Evolutionary conservation across 2,329 filamentous ascomycete species (phyloP).

Genomic region (Penicillium fuscoglaucum): DNA sequence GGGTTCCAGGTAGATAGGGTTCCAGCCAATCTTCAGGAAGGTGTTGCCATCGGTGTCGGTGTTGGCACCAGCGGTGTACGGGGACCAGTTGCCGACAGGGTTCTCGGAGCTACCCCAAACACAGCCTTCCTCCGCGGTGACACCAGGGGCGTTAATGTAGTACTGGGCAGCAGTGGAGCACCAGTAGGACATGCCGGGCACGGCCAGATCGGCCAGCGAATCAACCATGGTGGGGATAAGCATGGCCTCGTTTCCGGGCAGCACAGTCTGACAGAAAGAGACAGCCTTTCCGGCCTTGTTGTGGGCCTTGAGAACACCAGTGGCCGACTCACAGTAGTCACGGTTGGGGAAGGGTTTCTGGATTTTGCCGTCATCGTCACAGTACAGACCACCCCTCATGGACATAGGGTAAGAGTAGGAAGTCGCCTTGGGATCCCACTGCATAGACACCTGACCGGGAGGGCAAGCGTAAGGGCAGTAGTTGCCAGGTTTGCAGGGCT

Average conservation of each 20-base stretch:
- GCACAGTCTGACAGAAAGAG: constrained; percentile 75
- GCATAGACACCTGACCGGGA: constrained; percentile 71
- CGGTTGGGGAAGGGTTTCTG: constrained; percentile 67
- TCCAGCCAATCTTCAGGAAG: constrained; percentile 74
- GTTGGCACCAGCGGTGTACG: constrained; percentile 76
- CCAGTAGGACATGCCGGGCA: constrained; percentile 72
- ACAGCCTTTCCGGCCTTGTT: constrained; percentile 65
- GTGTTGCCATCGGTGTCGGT: constrained; percentile 64
- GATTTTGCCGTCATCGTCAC: constrained; percentile 64
- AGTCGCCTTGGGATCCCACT: constrained; percentile 71
- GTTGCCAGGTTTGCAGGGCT: constrained; percentile 63
- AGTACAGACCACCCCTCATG: constrained; percentile 75
- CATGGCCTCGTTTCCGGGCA: constrained; percentile 80
- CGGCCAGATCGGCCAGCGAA: constrained; percentile 61
- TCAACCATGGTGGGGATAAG: constrained; percentile 72
- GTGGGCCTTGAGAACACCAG: constrained; percentile 62
- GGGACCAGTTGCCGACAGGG: constrained; percentile 72
- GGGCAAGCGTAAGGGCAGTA: constrained; percentile 79
- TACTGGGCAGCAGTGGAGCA: constrained; percentile 71
- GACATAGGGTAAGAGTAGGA: constrained; percentile 68
- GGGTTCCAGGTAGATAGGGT: constrained; percentile 67
- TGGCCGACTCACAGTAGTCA: constrained; percentile 70
- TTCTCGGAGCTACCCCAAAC: constrained; percentile 67
- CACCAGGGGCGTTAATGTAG: constrained; percentile 76
- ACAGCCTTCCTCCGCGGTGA: constrained; percentile 61